Conservation (phyloP, 139 green algal species). For the Chlorella sp. region DNA sequence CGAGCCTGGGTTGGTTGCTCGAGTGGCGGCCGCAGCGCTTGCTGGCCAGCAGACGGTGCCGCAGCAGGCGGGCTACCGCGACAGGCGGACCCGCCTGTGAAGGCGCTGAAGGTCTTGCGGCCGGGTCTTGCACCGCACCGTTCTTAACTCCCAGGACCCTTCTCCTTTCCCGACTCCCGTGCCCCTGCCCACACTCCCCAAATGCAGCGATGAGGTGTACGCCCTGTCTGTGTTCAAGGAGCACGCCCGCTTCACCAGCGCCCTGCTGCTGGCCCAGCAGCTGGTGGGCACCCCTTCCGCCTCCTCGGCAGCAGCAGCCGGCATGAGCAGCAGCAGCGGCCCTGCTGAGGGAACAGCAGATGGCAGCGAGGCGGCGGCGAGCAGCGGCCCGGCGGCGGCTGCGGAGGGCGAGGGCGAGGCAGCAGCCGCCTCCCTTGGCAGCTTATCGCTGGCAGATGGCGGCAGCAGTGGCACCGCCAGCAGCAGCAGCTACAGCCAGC, state of each 20-base stretch:
- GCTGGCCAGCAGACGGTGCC: no score
- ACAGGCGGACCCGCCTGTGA: no score
- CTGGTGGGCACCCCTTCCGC: slow-evolving; percentile 20
- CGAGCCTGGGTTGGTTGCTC: no score
- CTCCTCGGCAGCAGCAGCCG: background rate
- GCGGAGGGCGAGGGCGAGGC: no score
- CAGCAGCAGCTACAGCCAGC: background rate
- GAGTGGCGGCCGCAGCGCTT: no score
- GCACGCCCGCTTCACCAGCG: slow-evolving; percentile 49
- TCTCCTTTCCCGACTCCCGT: no score
- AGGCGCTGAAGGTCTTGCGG: no score
- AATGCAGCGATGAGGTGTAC: slow-evolving; percentile 88
- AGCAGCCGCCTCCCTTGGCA: no score
- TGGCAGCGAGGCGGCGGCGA: background rate
- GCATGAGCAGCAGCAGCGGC: background rate
- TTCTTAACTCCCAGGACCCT: no score
- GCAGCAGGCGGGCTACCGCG: no score
- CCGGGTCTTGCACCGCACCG: no score
- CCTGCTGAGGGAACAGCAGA: background rate
- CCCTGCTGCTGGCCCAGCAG: slow-evolving; percentile 49
- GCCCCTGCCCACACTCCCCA: no score
- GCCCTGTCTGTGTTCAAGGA: slow-evolving; percentile 68
- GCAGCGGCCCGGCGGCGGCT: background rate
- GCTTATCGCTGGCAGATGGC: background rate
- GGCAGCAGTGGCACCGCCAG: background rate